Evolutionary conservation across 2,329 filamentous ascomycete genomes (phyloP).

Genomic region (Thelonectria blattea): DNA sequence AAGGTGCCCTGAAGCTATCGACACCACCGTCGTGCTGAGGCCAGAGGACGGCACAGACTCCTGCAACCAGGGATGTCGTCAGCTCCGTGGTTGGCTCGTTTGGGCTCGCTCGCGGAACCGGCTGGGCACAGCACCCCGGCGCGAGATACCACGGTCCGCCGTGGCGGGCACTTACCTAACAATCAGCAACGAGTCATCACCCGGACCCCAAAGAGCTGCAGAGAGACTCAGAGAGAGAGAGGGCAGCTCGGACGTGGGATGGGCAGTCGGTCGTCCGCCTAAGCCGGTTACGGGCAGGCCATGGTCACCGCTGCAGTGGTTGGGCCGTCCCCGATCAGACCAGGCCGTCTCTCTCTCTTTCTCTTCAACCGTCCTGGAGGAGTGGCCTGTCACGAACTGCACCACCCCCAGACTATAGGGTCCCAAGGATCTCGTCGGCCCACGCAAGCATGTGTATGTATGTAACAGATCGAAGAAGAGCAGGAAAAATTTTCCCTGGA

Average conservation of each 20-base stretch:
- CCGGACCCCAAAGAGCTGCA: constrained; percentile 14
- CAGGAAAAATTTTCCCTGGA: constrained; percentile 13
- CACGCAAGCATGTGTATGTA: constrained; percentile 24
- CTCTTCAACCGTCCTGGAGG: constrained; percentile 25
- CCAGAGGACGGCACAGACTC: constrained; percentile 30
- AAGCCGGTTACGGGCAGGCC: constrained; percentile 23
- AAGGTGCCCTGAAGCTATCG: constrained; percentile 39
- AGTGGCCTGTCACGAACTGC: constrained; percentile 28
- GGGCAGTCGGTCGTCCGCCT: constrained; percentile 14
- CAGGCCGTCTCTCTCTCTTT: constrained; percentile 17
- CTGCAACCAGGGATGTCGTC: constrained; percentile 29
- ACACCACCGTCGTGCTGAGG: constrained; percentile 37
- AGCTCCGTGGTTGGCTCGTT: constrained; percentile 28
- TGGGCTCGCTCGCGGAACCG: constrained; percentile 40
- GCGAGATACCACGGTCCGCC: constrained; percentile 16
- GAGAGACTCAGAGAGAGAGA: too few species aligned
- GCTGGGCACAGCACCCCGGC: constrained; percentile 33
- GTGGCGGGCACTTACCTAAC: constrained; percentile 29
- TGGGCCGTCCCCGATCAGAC: constrained; percentile 27
- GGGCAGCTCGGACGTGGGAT: constrained; percentile 20
- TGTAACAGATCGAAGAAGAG: constrained; percentile 13
- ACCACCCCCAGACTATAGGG: constrained; percentile 28
- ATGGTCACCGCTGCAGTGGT: constrained; percentile 28
- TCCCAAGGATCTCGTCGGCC: constrained; percentile 30
- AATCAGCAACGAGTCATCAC: constrained; percentile 31